Conservation (phyloP, 1,284 basidiomycete genomes). For the Leccinum pachyderme region DNA sequence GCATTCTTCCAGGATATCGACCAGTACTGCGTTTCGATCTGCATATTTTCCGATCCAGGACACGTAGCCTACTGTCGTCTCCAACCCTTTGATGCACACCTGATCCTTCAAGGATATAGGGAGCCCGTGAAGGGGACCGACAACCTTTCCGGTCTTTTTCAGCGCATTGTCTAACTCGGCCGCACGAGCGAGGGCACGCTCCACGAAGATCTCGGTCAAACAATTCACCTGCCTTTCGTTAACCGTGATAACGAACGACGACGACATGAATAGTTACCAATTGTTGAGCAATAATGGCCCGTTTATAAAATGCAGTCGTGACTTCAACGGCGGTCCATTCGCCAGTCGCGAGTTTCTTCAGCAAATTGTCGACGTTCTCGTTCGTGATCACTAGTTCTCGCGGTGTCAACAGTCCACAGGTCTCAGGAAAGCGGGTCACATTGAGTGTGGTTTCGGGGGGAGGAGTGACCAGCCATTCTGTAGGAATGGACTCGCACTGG, state of each 20-base stretch:
- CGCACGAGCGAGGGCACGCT: slow-evolving; percentile 54
- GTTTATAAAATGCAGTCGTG: slow-evolving; percentile 58
- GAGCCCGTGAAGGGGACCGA: slow-evolving; percentile 62
- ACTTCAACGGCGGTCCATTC: slow-evolving; percentile 47
- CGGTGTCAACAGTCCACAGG: slow-evolving; percentile 43
- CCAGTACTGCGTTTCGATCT: slow-evolving; percentile 53
- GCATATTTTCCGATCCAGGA: slow-evolving; percentile 60
- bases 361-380: slow-evolving; percentile 38
- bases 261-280: slow-evolving; percentile 35
- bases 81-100: slow-evolving; percentile 49
- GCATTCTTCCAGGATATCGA: slow-evolving; percentile 55
- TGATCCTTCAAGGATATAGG: slow-evolving; percentile 66
- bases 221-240: slow-evolving; percentile 48
- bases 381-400: slow-evolving; percentile 53
- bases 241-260: background rate
- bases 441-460: slow-evolving; percentile 35
- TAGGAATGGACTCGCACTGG: slow-evolving; percentile 47
- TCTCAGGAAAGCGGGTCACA: slow-evolving; percentile 43
- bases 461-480: slow-evolving; percentile 44
- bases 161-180: slow-evolving; percentile 50
- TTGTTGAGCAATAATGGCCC: slow-evolving; percentile 61
- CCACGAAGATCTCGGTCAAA: slow-evolving; percentile 53
- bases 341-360: slow-evolving; percentile 39
- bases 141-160: slow-evolving; percentile 42
- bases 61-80: slow-evolving; percentile 62